Evolutionary conservation across 1,139 yeast genomes (phyloP).

Genomic region (Yamadazyma kanchanaburiensis): DNA sequence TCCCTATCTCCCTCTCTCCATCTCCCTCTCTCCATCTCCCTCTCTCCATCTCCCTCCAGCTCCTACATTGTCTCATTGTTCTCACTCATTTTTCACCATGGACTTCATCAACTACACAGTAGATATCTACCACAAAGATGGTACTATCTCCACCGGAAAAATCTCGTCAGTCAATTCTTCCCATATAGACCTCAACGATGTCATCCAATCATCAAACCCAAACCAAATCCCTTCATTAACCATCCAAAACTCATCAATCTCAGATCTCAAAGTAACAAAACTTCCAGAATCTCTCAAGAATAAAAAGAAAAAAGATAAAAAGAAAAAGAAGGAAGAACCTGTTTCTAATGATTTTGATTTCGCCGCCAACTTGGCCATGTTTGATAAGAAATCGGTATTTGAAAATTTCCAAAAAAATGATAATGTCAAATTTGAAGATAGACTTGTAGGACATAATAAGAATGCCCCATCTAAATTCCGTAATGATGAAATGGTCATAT

Average conservation of each 20-base stretch:
- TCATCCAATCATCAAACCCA: conserved; percentile 19
- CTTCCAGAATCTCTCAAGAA: conserved; percentile 33
- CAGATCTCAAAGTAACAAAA: conserved; percentile 49
- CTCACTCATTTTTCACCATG: conserved; percentile 15
- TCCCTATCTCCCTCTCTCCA: too few species aligned
- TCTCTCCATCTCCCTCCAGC: too few species aligned
- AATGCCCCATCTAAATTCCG: conserved; percentile 48
- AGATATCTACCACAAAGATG: conserved; percentile 45
- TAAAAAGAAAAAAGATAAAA: conserved; percentile 13
- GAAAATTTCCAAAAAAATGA: conserved; percentile 71
- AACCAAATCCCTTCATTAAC: conserved; percentile 17
- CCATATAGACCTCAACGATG: conserved; percentile 37
- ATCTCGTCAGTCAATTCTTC: conserved; percentile 43
- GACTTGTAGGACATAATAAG: conserved; percentile 78
- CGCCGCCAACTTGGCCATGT: conserved; percentile 75
- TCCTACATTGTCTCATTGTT: too few species aligned
- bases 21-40: too few species aligned
- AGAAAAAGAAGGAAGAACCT: conserved; percentile 9
- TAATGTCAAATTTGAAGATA: conserved; percentile 52
- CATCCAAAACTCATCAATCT: conserved; percentile 32
- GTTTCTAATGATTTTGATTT: conserved; percentile 68
- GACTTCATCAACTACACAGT: conserved; percentile 59
- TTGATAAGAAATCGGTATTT: conserved; percentile 78
- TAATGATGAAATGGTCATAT: conserved; percentile 70
- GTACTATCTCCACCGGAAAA: conserved; percentile 42